Evolutionary conservation across 73 alveolate genomes (phyloP), one percentile per base, ranked within the genome.

Genomic region (Paraurostyla sp.): DNA sequence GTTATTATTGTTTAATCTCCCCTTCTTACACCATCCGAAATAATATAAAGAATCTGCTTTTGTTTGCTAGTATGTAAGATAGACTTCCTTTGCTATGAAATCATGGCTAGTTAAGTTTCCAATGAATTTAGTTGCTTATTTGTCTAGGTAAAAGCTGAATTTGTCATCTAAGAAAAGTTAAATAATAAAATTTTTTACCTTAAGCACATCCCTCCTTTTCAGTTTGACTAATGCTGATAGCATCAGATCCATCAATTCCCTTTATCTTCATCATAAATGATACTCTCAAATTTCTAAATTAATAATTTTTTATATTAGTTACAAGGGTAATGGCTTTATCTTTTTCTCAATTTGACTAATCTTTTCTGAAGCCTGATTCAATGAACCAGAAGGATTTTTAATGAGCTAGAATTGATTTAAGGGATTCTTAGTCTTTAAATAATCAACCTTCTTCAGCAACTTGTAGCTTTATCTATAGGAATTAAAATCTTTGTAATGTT

Each of bases 11-110:
- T 65, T 65, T 2, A 65, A 33, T 65, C 82, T 65, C 2, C 82
- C 82, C 29, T 38, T 32, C 46, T 35, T 65, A 11, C 60, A 38
- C 82, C 58, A 38, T 6, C 82, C 82, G 58, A 65, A 65, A 11
- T 32, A 36, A 36, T 16, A 36, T n/a, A 65, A 65, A 40, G 15
- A 38, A 16, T 32, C 56, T 38, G 82, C 56, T 18, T n/a, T 36
- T 38, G 41, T 18, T 18, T 38, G 6, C 41, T 65, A 36, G 82
- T 38, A 65, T n/a, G 59, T 40, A 22, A 33, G 6, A 22, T 65
- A 65, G 36, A 65, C 33, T 52, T 52, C 36, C 4, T 52, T 52
- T 6, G 30, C 9, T 6, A 18, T 20, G 4, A 18, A 13, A 25
- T 6, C 35, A 6, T 38, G 36, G 36, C 16, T 35, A 30, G 41